Base-by-base conservation (phyloP, 495 filamentous ascomycete genomes). In the Aeminium ludgeri region DNA sequence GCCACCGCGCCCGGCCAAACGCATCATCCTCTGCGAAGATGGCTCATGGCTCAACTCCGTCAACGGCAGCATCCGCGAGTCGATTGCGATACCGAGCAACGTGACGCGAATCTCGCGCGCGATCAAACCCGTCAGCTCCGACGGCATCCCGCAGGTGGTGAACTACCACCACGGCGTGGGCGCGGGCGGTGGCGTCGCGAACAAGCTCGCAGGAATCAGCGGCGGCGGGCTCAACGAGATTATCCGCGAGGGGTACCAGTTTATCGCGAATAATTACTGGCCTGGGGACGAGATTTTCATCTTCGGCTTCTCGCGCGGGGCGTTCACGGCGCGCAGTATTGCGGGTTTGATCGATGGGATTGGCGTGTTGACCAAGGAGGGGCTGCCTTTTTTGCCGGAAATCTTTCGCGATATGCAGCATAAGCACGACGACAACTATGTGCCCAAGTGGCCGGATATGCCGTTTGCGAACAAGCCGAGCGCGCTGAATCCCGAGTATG, bases 201-300 rank as follows among this genome's bases (percentile, higher is more conserved):
- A 54, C 38, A 40, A 56, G 7, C 31, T 58, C 10, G 42, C 46
- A 16, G 59, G 59, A 6, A 44, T 54, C 10, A 55, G 45, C 11
- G 60, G 60, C 16, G 48, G 52, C 40, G 60, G 60, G 7, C 41
- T 63, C 8, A 41, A 40, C 8, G 58, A 76, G 57, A 72, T 78
- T 48, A 70, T 84, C 34, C 64, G 74, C 17, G 73, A 76, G 49
- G 71, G 67, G 0, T 84, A 84, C 53, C 64, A 68, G 5, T 82
- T 80, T 49, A 53, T 82, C 12, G 67, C 68, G 17, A 70, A 72
- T 32, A 84, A 84, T 59, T 81, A 73, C 46, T 57, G 66, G 20
- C 66, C 70, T 16, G 70, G 73, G 10, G 78, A 82, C 50, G 75
- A 82, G 46, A 80, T 82, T 32, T 64, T 81, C 39, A 62, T 84